A percentile compares a stretch with the other conserved stretches of the same genome.
Conservation (phyloP, 139 green algal species). For the Monoraphidium neglectum region DNA sequence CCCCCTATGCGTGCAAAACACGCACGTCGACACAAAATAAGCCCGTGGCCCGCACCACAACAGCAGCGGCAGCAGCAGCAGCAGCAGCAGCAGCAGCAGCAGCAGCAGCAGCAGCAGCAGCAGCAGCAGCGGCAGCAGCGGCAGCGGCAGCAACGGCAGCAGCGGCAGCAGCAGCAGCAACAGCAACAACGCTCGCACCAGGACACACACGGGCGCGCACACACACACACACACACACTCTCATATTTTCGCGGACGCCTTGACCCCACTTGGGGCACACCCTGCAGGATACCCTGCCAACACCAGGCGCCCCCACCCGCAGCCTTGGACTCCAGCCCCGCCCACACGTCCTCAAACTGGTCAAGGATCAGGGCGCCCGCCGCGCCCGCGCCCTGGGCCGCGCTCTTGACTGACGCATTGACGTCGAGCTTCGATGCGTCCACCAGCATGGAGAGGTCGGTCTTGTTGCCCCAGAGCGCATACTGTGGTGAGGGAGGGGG, state of each 20-base stretch:
- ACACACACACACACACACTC: no score
- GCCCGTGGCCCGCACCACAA: neutral
- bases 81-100: conserved; percentile 1
- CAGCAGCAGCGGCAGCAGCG: neutral
- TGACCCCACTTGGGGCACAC: neutral
- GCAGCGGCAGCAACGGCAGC: neutral
- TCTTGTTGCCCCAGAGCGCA: conserved; percentile 58
- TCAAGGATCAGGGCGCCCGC: conserved; percentile 41
- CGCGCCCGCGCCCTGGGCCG: neutral
- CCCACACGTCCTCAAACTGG: conserved; percentile 38
- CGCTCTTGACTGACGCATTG: neutral
- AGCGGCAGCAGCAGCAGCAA: neutral
- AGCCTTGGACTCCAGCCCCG: neutral
- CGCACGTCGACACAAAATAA: no score
- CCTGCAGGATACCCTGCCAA: neutral
- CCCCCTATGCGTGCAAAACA: no score
- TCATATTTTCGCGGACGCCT: no score
- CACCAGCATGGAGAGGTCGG: conserved; percentile 45
- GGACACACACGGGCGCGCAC: neutral
- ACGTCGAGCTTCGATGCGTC: conserved; percentile 32
- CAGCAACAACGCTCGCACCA: neutral
- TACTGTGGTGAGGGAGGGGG: no score
- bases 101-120: neutral
- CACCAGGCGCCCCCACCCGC: neutral
- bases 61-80: neutral